Evolutionary conservation across 169 alveolate species (phyloP).

Genomic region (Perkinsus marinus): DNA sequence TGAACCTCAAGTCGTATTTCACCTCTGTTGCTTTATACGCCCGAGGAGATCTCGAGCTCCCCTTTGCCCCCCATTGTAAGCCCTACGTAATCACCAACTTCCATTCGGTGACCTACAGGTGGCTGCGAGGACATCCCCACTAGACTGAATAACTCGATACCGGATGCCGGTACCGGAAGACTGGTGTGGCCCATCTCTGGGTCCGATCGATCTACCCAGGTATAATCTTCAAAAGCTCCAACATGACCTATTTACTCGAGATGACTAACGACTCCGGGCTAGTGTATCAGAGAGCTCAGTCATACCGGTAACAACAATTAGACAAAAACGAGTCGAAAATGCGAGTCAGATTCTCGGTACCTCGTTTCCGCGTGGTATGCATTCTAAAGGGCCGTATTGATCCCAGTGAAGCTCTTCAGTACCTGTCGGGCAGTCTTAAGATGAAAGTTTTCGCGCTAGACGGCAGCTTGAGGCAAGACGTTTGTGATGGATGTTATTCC

Average conservation of each 20-base stretch:
- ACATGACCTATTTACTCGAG: neutral
- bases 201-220: neutral
- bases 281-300: neutral
- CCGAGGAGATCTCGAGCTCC: neutral
- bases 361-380: neutral
- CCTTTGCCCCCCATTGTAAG: neutral
- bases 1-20: neutral
- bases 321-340: neutral
- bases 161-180: neutral
- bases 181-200: neutral
- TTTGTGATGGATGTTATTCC: neutral
- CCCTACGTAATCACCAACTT: neutral
- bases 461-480: neutral
- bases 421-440: neutral
- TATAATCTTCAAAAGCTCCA: neutral
- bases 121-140: neutral
- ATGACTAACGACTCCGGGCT: neutral
- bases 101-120: neutral
- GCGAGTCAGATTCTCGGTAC: neutral
- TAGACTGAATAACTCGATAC: neutral
- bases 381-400: neutral
- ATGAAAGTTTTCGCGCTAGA: neutral
- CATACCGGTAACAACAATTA: neutral
- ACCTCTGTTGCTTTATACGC: neutral
- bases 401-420: neutral